Percentiles rank a stretch among this genome's conserved stretches.
These are phyloP conservation scores for Pleurozium schreberi DNA, from an alignment of 225 moss, liverwort and hornwort genomes.

Conservation along the genomic window DNA sequence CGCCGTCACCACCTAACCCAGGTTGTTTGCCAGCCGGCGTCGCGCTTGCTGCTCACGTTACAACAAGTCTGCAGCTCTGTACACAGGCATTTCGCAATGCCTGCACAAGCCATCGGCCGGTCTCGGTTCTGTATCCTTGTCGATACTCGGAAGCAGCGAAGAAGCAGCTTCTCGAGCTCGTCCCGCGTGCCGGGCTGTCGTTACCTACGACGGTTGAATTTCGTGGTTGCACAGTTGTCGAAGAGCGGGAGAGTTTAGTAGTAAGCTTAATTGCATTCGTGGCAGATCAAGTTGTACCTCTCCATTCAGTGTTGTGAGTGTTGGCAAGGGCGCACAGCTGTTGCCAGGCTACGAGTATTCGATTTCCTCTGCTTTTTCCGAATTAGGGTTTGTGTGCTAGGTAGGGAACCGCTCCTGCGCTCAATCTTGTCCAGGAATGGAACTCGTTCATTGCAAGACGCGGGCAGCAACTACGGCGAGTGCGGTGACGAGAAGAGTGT, in stretches of 20 bases:
- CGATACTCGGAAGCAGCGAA: background rate
- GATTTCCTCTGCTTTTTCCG: background rate
- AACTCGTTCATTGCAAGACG: background rate
- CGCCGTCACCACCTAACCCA: background rate
- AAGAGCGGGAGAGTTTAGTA: background rate
- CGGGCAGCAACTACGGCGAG: background rate
- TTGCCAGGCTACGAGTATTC: background rate
- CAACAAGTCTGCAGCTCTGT: background rate
- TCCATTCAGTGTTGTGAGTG: background rate
- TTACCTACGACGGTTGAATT: background rate
- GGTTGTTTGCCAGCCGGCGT: background rate
- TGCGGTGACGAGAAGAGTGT: background rate
- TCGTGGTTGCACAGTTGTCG: background rate
- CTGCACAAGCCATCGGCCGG: background rate
- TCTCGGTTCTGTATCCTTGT: background rate
- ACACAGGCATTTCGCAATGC: background rate
- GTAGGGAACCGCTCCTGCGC: too few species aligned
- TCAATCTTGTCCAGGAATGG: background rate
- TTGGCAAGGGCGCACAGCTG: too few species aligned
- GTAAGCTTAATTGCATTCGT: background rate
- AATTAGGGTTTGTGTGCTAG: background rate
- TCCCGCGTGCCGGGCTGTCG: background rate
- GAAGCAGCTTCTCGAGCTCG: background rate
- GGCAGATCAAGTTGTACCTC: background rate
- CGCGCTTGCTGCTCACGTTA: background rate